These are phyloP conservation scores for Lunularia cruciata DNA, from an alignment of 225 moss, liverwort and hornwort genomes.

Conservation along the genomic window DNA sequence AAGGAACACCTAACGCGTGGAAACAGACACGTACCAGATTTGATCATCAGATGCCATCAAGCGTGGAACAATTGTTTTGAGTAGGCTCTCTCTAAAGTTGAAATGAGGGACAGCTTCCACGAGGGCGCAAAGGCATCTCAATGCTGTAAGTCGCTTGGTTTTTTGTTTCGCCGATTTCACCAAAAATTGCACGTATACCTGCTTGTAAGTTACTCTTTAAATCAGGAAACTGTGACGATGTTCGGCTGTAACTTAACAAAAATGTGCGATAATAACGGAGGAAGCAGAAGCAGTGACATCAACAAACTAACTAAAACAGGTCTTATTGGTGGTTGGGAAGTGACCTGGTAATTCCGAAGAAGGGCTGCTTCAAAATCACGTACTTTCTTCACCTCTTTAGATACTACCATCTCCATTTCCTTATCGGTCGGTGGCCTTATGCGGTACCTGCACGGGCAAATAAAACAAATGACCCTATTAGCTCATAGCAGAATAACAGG, in stretches of 20 bases:
- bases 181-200: conserved; percentile 88
- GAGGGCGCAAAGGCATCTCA: conserved; percentile 82
- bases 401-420: conserved; percentile 76
- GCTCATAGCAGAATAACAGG: no score
- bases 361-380: conserved; percentile 88
- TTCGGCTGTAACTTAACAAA: no score
- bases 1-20: no score
- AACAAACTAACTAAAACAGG: neutral
- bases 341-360: conserved; percentile 82
- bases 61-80: conserved; percentile 85
- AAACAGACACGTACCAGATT: conserved; percentile 49
- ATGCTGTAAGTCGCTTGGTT: conserved; percentile 60
- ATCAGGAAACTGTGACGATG: no score
- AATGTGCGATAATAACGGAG: no score
- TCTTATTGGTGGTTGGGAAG: neutral
- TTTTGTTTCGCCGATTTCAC: conserved; percentile 67
- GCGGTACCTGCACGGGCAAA: conserved; percentile 63
- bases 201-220: conserved; percentile 13
- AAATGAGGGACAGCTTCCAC: conserved; percentile 95
- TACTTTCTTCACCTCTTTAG: conserved; percentile 83
- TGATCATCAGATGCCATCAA: conserved; percentile 83
- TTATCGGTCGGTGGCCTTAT: conserved; percentile 88
- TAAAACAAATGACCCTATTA: no score
- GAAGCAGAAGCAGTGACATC: no score
- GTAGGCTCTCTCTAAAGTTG: conserved; percentile 92